Evolutionary conservation across 2,329 filamentous ascomycete genomes (phyloP).

Genomic region (Aspergillus aculeatus): DNA sequence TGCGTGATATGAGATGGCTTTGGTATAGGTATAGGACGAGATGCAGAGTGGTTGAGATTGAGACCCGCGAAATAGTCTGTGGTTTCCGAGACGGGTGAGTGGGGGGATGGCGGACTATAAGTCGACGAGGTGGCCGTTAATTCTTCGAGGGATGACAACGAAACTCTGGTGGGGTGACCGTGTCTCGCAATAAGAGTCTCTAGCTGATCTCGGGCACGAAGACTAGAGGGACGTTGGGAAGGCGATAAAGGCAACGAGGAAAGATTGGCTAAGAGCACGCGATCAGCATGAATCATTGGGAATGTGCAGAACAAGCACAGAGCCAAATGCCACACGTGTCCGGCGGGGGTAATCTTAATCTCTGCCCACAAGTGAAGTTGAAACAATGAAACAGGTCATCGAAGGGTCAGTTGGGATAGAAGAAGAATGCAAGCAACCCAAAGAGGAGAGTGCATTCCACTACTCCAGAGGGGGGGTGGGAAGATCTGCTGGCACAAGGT

Average conservation of each 20-base stretch:
- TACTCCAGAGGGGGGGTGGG: not conserved
- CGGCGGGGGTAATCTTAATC: conserved; percentile 18
- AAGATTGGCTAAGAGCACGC: conserved; percentile 25
- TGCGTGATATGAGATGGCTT: conserved; percentile 24
- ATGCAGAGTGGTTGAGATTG: conserved; percentile 28
- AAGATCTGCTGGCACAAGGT: conserved; percentile 4
- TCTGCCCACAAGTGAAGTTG: conserved; percentile 7
- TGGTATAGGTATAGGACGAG: conserved; percentile 39
- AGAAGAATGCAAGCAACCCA: conserved; percentile 1
- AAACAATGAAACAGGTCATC: conserved; percentile 13
- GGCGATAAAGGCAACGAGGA: conserved; percentile 24
- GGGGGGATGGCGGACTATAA: conserved; percentile 35
- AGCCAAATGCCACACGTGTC: conserved; percentile 33
- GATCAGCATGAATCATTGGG: conserved; percentile 27
- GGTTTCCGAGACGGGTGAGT: conserved; percentile 25
- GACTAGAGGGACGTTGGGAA: conserved; percentile 25
- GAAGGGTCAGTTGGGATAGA: not conserved
- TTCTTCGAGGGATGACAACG: conserved; percentile 39
- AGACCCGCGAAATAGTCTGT: conserved; percentile 28
- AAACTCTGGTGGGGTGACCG: conserved; percentile 40
- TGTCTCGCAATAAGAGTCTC: conserved; percentile 39
- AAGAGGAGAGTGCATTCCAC: conserved; percentile 3
- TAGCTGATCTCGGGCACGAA: conserved; percentile 34
- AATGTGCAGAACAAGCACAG: conserved; percentile 13
- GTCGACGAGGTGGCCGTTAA: conserved; percentile 38